These are phyloP conservation scores for Paramecium pentaurelia DNA, from an alignment of 73 alveolate species.

Conservation along the genomic window DNA sequence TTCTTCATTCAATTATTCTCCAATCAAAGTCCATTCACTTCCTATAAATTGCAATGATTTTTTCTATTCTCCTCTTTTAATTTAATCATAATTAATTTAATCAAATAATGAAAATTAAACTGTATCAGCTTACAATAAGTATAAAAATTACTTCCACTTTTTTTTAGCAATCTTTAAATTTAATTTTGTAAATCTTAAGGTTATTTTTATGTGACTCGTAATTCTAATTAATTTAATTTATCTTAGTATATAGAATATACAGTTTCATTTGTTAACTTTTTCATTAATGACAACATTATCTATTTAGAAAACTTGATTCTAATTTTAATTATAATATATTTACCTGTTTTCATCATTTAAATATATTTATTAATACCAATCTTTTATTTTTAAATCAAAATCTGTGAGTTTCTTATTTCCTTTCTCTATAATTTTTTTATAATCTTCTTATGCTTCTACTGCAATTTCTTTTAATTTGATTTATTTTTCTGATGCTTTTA, in stretches of 20 bases:
- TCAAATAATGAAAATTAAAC: background rate
- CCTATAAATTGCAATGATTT: background rate
- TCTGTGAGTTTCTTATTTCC: constrained; percentile 6
- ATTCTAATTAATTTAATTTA: background rate
- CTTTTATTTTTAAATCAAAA: background rate
- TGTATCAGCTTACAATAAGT: background rate
- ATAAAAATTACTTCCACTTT: constrained; percentile 3
- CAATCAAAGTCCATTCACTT: constrained; percentile 28
- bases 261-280: background rate
- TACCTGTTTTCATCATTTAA: constrained; percentile 34
- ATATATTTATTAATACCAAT: background rate
- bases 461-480: constrained; percentile 38
- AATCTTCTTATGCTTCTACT: constrained; percentile 40
- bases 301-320: constrained; percentile 24
- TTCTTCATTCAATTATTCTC: background rate
- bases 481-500: constrained; percentile 39
- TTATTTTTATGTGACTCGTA: background rate
- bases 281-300: background rate
- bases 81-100: background rate
- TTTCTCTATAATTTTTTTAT: background rate
- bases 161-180: constrained; percentile 10
- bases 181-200: background rate
- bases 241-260: background rate
- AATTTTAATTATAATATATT: background rate
- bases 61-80: background rate